Evolutionary conservation across 345 rosid species (phyloP), one percentile per base, ranked within the genome.

Genomic region (Trapa bicornis): DNA sequence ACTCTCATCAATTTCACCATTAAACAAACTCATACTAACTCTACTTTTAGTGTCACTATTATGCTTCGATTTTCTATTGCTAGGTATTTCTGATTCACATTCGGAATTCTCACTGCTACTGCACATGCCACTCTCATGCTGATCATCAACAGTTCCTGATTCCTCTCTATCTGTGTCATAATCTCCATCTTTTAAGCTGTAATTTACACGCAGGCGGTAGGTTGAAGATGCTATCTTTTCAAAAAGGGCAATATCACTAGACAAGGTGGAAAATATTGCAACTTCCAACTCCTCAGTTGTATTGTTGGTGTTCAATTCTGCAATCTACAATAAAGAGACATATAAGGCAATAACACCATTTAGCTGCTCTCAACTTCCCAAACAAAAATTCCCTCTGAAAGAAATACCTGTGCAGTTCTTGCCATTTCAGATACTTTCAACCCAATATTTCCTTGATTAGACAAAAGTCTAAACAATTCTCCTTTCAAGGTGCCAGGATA

Each of bases 1-100:
- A 81, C 96, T 89, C 84, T 94, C 99, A 85, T 94, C 99, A 80
- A 94, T 91, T 82, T 94, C 99, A 71, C 75, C 78, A 70, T 80
- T 63, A 17, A 82, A 71, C 15, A 75, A 75, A 64, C 81, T 38
- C 74, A 65, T 72, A 48, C 78, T 79, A 61, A 22, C 29, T 22
- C 77, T 82, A 72, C 72, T 78, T 83, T 72, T 82, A 70, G 6
- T 67, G 47, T 53, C 65, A 61, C 66, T 78, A 47, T 48, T 67
- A 65, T 42, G 67, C 64, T 76, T 80, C 22, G 64, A 70, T 80
- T 80, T 83, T 72, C 78, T 72, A 66, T 65, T 66, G 67, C 62
- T 57, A 61, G 67, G 65, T 79, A 62, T 77, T 76, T 72, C 82
- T 54, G 87, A 77, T 75, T 81, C 84, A 72, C 73, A 76, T 63